A percentile compares a stretch with the other conserved stretches of the same genome.
phyloP scores from a whole-genome alignment of 208 protist species.

The Baffinella frigidus region DNA sequence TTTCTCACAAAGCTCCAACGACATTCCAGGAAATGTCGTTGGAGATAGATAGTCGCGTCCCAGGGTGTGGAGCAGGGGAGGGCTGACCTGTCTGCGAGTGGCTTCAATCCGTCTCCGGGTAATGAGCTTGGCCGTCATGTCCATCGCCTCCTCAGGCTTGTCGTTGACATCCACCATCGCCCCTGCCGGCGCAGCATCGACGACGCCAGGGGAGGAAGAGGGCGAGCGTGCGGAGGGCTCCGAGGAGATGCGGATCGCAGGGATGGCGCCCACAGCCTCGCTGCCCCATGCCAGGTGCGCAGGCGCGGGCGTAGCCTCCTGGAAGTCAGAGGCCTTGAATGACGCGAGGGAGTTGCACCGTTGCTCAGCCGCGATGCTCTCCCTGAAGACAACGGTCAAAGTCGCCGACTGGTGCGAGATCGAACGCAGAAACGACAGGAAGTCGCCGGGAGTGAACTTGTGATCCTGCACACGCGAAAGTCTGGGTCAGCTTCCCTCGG shows the following conservation, averaged over 20 bases:
- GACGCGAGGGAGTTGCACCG: no score
- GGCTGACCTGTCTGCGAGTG: neutral
- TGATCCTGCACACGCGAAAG: slow-evolving; percentile 1
- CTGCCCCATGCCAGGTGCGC: neutral
- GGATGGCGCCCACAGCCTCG: neutral
- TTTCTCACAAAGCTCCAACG: no score
- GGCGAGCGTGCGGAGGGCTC: no score
- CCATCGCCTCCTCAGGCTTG: slow-evolving; percentile 10
- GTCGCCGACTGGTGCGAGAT: slow-evolving; percentile 41
- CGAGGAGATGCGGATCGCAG: neutral
- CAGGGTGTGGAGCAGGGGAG: no score
- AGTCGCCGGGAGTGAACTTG: slow-evolving; percentile 55
- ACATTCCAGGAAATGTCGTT: no score
- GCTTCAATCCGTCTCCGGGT: slow-evolving; percentile 25
- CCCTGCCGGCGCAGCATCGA: no score
- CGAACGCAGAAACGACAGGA: slow-evolving; percentile 37
- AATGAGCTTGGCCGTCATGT: slow-evolving; percentile 59
- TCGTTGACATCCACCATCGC: neutral
- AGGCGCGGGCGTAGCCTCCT: neutral
- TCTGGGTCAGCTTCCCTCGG: neutral
- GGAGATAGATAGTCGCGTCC: no score
- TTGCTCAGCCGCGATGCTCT: neutral
- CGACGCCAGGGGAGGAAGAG: no score
- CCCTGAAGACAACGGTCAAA: neutral
- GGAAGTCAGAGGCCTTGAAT: no score